These are phyloP conservation scores for Beta vulgaris DNA, from an alignment of 148 eudicot genomes.

Conservation along the genomic window DNA sequence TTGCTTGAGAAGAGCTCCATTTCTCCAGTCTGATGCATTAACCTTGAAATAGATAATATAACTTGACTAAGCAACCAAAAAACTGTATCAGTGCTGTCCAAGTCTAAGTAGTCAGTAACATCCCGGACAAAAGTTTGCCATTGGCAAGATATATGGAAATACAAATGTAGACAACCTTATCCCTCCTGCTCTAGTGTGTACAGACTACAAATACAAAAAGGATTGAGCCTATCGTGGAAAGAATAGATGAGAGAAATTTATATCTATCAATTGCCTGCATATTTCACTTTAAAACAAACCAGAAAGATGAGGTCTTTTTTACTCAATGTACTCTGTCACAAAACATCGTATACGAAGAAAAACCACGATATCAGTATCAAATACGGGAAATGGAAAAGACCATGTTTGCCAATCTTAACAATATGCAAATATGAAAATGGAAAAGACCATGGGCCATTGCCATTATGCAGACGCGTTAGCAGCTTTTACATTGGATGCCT, in stretches of 20 bases:
- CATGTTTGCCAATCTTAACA: not conserved
- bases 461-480: not conserved
- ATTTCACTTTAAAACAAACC: not conserved
- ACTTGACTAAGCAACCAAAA: not conserved
- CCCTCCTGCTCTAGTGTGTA: not conserved
- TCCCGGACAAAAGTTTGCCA: not conserved
- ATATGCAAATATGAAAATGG: not conserved
- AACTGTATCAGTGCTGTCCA: not conserved
- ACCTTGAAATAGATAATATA: slow-evolving; percentile 44
- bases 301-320: not conserved
- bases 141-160: not conserved
- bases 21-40: slow-evolving; percentile 96
- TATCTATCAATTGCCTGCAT: not conserved
- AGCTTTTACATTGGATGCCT: not conserved
- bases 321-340: too few relatives aligned
- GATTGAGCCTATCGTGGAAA: not conserved
- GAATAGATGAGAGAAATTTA: not conserved
- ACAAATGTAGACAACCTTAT: not conserved
- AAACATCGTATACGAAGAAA: not conserved
- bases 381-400: not conserved
- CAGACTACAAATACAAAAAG: not conserved
- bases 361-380: not conserved
- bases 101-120: not conserved
- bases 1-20: slow-evolving; percentile 81
- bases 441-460: too few relatives aligned